phyloP scores from a whole-genome alignment of 2,329 filamentous ascomycete genomes.

The Verticillium zaregamsianum region DNA sequence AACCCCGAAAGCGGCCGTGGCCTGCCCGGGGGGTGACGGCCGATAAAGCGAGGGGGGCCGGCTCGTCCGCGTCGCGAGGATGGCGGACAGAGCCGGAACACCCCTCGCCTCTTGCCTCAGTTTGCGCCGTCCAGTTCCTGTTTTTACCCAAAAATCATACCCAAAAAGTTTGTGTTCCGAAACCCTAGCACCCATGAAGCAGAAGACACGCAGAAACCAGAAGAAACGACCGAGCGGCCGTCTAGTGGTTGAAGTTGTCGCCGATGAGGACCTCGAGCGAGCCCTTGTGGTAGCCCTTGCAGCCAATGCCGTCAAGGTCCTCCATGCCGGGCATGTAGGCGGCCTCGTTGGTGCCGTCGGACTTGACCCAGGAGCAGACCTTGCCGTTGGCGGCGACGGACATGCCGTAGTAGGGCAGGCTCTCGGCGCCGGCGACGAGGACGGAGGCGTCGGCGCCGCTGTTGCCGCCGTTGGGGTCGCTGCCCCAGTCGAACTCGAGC shows the following conservation, averaged over 20 bases:
- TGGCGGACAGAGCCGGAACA: neutral
- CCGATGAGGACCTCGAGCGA: slow-evolving; percentile 26
- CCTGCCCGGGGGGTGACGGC: neutral
- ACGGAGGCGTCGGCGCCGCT: slow-evolving; percentile 48
- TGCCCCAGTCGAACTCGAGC: slow-evolving; percentile 47
- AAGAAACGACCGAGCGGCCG: neutral
- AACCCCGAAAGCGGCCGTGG: neutral
- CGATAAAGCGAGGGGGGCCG: neutral
- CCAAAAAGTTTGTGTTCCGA: neutral
- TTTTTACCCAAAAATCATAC: neutral
- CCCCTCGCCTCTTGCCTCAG: neutral
- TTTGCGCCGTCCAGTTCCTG: neutral
- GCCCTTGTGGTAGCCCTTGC: slow-evolving; percentile 29
- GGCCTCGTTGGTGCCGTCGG: slow-evolving; percentile 25
- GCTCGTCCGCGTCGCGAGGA: neutral
- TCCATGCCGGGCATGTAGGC: slow-evolving; percentile 34
- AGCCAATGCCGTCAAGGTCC: slow-evolving; percentile 32
- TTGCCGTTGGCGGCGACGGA: slow-evolving; percentile 31
- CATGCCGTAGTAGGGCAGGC: slow-evolving; percentile 27
- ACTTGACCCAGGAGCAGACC: slow-evolving; percentile 37
- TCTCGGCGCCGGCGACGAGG: slow-evolving; percentile 35
- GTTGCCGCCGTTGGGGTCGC: slow-evolving; percentile 40
- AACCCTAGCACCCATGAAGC: neutral
- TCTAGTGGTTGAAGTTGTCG: slow-evolving; percentile 15
- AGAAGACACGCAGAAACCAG: neutral